Base-by-base conservation (phyloP, 1,284 basidiomycete genomes). In the Ganoderma boninense region DNA sequence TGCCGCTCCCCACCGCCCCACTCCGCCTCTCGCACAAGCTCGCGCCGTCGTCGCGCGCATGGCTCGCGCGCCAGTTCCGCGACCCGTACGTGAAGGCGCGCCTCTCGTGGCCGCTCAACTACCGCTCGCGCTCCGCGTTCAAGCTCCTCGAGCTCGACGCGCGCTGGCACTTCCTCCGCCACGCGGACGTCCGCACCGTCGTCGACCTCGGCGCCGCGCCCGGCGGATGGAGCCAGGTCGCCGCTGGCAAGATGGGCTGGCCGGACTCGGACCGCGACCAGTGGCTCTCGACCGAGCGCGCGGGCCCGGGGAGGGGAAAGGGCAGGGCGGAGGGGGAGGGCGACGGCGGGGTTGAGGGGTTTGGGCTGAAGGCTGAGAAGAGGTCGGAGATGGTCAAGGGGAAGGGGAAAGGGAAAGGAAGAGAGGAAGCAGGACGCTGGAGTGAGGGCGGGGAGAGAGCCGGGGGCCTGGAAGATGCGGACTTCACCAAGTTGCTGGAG, bases 181-280 rank as follows among this genome's bases (percentile, higher is more conserved):
- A 84, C 57, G 81, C 80, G 11, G 85, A 89, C 69, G 86, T 92
- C 1, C 81, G 79, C 5, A 84, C 87, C 26, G 90, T 96, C 0
- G 89, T 96, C 2, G 95, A 97, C 80, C 87, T 97, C 35, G 95
- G 95, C 43, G 93, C 93, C 0, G 94, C 95, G 0, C 95, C 95
- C 0, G 95, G 95, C 6, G 95, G 95, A 0, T 97, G 95, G 95
- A 92, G 91, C 69, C 95, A 97, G 77, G 94, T 95, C 26, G 90
- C 90, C 13, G 90, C 92, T 0, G 84, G 84, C 32, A 86, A 87
- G 72, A 79, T 92, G 62, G 80, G 79, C 14, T 80, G 77, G 78
- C 64, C 59, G 42, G 68, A 73, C 49, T 65, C 54, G 46, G 67
- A 69, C 38, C 40, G 60, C 23, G 60, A 62, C 23, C 18, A 13